Conservation (phyloP, 306 rosid species). For the Castanea sativa region DNA sequence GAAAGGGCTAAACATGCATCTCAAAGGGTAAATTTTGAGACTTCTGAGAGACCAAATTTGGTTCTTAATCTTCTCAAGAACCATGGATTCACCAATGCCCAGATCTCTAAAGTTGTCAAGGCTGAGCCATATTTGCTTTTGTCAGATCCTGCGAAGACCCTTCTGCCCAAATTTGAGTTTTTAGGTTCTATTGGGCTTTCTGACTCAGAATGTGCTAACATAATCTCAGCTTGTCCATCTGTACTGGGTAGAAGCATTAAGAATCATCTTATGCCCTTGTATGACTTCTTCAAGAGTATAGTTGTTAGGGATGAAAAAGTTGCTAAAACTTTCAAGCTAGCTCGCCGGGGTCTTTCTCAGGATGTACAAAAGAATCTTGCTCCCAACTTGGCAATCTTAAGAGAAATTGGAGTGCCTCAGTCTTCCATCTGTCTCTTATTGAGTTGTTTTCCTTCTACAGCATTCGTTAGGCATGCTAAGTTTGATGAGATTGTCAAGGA, state of each 20-base stretch:
- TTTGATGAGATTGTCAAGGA: constrained; percentile 14
- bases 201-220: constrained; percentile 15
- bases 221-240: not conserved
- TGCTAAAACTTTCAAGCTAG: not conserved
- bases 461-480: not conserved
- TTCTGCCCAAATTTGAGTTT: constrained; percentile 42
- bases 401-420: constrained; percentile 32
- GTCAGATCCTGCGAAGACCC: constrained; percentile 27
- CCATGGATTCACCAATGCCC: constrained; percentile 30
- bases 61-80: constrained; percentile 25
- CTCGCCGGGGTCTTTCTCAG: not conserved
- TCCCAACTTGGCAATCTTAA: constrained; percentile 27
- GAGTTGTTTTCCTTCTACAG: not conserved
- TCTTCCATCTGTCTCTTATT: not conserved
- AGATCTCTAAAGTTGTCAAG: constrained; percentile 13
- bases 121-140: constrained; percentile 7
- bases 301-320: constrained; percentile 14
- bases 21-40: constrained; percentile 1
- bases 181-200: constrained; percentile 38
- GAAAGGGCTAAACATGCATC: constrained; percentile 12
- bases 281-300: constrained; percentile 19
- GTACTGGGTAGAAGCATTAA: constrained; percentile 25
- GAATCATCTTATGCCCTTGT: constrained; percentile 27
- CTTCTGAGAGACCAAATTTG: not conserved
- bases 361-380: not conserved